Evolutionary conservation across 257 asterid species (phyloP), one percentile per base, ranked within the genome.

Genomic region (Solanum paucissectum): DNA sequence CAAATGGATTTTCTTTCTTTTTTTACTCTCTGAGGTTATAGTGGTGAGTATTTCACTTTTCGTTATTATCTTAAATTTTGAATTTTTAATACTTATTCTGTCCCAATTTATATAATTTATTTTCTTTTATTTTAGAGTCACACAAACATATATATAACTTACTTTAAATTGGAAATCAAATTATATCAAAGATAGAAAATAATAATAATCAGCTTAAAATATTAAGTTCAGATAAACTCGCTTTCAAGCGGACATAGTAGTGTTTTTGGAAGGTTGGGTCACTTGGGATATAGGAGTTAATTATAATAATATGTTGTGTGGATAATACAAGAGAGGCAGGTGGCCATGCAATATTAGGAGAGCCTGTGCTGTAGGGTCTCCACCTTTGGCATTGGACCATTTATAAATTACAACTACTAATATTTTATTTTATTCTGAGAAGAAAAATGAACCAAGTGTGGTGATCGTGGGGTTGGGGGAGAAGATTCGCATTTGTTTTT

Each of bases 311-410:
- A 89, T 68, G 83, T 29, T 5, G 75, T 49, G 66, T 86, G 64
- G 83, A 86, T 38, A 87, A 69, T 46, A 74, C 86, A 18, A 73
- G 86, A 69, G 88, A 90, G 92, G 90, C 97, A 92, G 89, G 95
- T 92, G 91, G 90, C 87, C 92, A 90, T 91, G 95, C 94, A 91
- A 83, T 90, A 90, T 91, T 87, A 90, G 90, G 90, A 91, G 64
- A 55, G 64, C n/a, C 64, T 18, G 10, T 18, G 49, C 13, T 21
- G 69, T 52, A 18, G 62, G 62, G 23, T 52, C 62, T 44, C 55
- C 55, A 44, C 52, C 52, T 44, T 44, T 44, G 16, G 52, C 52
- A 44, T 44, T 44, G 52, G 52, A 46, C 55, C 55, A 52, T 18
- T 52, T 16, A 52, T 52, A 52, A 52, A 52, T 52, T 16, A 52